These are phyloP conservation scores for Cymbopogon flexuosus DNA, from an alignment of 202 grass and related monocot species.

Conservation along the genomic window DNA sequence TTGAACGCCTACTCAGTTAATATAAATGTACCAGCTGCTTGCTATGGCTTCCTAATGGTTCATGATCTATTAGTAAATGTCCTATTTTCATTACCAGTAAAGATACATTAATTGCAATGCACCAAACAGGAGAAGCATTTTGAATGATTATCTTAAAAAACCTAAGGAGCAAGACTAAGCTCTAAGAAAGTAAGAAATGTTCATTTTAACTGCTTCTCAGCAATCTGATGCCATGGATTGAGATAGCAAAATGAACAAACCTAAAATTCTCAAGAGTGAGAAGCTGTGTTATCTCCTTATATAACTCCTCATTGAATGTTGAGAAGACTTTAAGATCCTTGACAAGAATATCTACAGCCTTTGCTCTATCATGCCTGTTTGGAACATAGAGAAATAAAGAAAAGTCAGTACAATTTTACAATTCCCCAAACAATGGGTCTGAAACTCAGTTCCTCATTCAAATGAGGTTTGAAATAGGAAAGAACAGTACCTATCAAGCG, in stretches of 20 bases:
- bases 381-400: background rate
- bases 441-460: background rate
- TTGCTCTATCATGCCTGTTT: conserved; percentile 87
- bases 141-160: background rate
- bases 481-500: conserved; percentile 70
- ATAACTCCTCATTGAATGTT: conserved; percentile 94
- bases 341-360: conserved; percentile 90
- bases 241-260: conserved; percentile 30
- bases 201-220: background rate
- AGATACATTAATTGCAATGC: background rate
- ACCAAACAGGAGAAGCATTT: background rate
- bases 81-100: background rate
- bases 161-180: background rate
- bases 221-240: background rate
- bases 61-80: background rate
- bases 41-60: background rate
- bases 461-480: background rate
- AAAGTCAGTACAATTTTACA: conserved; percentile 4
- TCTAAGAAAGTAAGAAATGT: background rate
- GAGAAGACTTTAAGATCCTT: conserved; percentile 99
- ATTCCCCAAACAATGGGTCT: background rate
- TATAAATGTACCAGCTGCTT: background rate
- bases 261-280: conserved; percentile 96
- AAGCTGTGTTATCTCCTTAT: conserved; percentile 99
- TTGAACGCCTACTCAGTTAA: background rate